These are phyloP conservation scores for Yamadazyma kitorensis DNA, from an alignment of 805 yeast genomes.

Conservation along the genomic window DNA sequence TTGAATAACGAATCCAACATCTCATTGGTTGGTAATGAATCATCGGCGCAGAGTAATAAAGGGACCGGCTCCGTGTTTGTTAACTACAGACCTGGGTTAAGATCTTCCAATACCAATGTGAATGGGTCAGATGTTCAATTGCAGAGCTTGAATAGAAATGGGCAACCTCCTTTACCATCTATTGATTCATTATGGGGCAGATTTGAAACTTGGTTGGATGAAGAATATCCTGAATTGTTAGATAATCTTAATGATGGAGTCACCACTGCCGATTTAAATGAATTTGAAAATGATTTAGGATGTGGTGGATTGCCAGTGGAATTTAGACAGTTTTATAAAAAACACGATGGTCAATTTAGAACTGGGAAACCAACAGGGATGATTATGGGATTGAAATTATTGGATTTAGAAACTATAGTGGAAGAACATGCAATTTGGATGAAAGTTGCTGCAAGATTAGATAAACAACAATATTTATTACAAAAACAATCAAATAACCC, in stretches of 20 bases:
- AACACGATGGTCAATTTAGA: conserved; percentile 45
- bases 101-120: conserved; percentile 39
- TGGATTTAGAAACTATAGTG: conserved; percentile 41
- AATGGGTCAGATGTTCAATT: conserved; percentile 42
- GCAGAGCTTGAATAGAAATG: conserved; percentile 43
- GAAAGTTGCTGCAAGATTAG: conserved; percentile 39
- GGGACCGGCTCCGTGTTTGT: conserved; percentile 14
- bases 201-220: conserved; percentile 41
- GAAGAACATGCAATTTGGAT: conserved; percentile 43
- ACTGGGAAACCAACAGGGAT: conserved; percentile 46
- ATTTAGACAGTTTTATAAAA: conserved; percentile 43
- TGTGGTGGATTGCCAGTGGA: conserved; percentile 42
- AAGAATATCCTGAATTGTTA: conserved; percentile 45
- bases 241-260: conserved; percentile 43
- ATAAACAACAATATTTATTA: conserved; percentile 31
- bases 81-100: conserved; percentile 42
- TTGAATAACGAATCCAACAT: conserved; percentile 27
- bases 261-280: conserved; percentile 45
- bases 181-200: conserved; percentile 44
- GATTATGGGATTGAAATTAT: conserved; percentile 40
- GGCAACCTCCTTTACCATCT: conserved; percentile 49
- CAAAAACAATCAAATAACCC: conserved; percentile 19
- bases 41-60: conserved; percentile 13
- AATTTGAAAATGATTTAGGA: conserved; percentile 43
- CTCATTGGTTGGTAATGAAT: conserved; percentile 20